Evolutionary conservation across 106 monocot genomes (phyloP).

Genomic region (Allium cepa): DNA sequence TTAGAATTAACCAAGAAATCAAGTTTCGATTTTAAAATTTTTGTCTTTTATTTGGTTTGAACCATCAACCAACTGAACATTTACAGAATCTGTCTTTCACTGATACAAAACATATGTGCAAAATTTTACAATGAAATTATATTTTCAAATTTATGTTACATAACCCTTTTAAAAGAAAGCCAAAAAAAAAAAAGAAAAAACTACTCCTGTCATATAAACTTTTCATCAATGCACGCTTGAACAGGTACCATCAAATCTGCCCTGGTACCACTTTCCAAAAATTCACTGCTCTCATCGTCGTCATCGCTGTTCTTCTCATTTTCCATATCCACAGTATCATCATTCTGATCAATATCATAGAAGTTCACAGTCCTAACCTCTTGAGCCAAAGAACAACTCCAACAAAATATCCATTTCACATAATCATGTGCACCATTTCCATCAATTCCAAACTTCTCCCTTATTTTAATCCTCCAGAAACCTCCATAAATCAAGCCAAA

Average conservation of each 20-base stretch:
- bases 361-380: conserved; percentile 2
- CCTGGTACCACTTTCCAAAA: neutral
- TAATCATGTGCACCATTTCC: conserved; percentile 6
- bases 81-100: too few relatives aligned
- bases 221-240: neutral
- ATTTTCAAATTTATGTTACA: too few relatives aligned
- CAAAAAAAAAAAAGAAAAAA: too few relatives aligned
- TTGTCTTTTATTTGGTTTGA: too few relatives aligned
- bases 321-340: neutral
- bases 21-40: too few relatives aligned
- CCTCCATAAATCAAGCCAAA: conserved; percentile 19
- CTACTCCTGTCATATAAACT: too few relatives aligned
- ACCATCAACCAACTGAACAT: too few relatives aligned
- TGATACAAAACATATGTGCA: too few relatives aligned
- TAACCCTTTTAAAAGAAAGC: too few relatives aligned
- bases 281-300: neutral
- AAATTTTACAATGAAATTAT: too few relatives aligned
- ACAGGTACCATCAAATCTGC: neutral
- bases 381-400: conserved; percentile 1
- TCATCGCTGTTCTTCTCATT: neutral
- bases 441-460: conserved; percentile 6
- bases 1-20: too few relatives aligned
- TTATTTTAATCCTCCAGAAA: conserved; percentile 12
- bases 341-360: neutral
- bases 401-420: conserved; percentile 8